Evolutionary conservation across 2,329 filamentous ascomycete genomes (phyloP).

Genomic region (Ascochyta rabiei): DNA sequence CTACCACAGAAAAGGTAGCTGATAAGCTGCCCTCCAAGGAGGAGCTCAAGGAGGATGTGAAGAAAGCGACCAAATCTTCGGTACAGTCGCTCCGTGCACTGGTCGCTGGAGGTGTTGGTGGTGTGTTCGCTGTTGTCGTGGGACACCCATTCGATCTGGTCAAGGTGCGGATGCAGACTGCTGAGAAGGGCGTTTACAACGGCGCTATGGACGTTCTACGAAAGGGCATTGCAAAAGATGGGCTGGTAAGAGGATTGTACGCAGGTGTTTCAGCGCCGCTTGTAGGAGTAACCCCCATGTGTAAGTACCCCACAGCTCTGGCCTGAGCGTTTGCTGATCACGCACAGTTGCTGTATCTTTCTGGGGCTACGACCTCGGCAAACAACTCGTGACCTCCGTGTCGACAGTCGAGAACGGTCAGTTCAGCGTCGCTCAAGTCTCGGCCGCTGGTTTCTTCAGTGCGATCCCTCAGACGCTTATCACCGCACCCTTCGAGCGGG

Average conservation of each 20-base stretch:
- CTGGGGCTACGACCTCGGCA: constrained; percentile 93
- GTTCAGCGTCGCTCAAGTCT: constrained; percentile 85
- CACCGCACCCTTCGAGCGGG: constrained; percentile 98
- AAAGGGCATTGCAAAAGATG: constrained; percentile 87
- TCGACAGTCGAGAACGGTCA: constrained; percentile 70
- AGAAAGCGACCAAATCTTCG: constrained; percentile 58
- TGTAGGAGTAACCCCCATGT: constrained; percentile 98
- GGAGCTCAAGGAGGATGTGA: constrained; percentile 60
- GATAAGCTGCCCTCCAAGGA: constrained; percentile 46
- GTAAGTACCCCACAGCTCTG: constrained; percentile 62
- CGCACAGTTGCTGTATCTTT: constrained; percentile 67
- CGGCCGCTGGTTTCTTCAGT: constrained; percentile 89
- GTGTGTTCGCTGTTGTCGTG: constrained; percentile 90
- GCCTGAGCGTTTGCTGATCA: constrained; percentile 14
- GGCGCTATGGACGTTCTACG: constrained; percentile 89
- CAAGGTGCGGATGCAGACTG: constrained; percentile 96
- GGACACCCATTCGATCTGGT: constrained; percentile 96
- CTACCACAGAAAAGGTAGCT: constrained; percentile 29
- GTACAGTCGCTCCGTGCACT: constrained; percentile 77
- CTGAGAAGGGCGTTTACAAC: constrained; percentile 89
- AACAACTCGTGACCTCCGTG: constrained; percentile 76
- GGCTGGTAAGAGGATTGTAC: constrained; percentile 79
- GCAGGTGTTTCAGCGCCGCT: constrained; percentile 96
- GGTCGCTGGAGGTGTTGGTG: constrained; percentile 88
- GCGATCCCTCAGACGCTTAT: constrained; percentile 97